Evolutionary conservation across 306 rosid species (phyloP).

Genomic region (Inga laurina): DNA sequence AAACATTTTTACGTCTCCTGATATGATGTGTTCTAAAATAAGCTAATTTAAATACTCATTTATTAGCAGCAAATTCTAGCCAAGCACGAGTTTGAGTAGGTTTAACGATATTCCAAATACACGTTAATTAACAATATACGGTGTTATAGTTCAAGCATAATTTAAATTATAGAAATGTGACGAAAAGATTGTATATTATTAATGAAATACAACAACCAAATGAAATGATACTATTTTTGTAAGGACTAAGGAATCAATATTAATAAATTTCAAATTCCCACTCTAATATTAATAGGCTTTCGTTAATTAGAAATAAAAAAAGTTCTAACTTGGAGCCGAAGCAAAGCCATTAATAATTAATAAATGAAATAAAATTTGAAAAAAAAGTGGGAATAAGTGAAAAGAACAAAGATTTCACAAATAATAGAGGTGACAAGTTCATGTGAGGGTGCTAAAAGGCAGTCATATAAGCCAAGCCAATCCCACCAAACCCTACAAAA

Average conservation of each 20-base stretch:
- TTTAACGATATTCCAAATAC: too few species aligned
- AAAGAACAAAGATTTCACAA: neutral
- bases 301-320: neutral
- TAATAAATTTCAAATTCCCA: neutral
- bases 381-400: neutral
- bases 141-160: neutral
- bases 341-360: neutral
- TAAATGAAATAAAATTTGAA: neutral
- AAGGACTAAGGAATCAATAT: neutral
- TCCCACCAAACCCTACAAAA: constrained; percentile 44
- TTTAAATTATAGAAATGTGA: neutral
- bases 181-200: neutral
- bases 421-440: constrained; percentile 34
- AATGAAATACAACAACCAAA: neutral
- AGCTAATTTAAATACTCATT: too few species aligned
- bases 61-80: too few species aligned
- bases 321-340: neutral
- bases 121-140: neutral
- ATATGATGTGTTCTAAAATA: too few species aligned
- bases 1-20: too few species aligned
- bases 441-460: constrained; percentile 33
- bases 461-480: constrained; percentile 33
- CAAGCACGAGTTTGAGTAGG: too few species aligned
- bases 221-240: neutral
- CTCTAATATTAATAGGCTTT: neutral